A percentile compares a stretch with the other conserved stretches of the same genome.
Conservation (phyloP, 371 early-diverging fungal genomes). For the Batrachochytrium dendrobatidis region DNA sequence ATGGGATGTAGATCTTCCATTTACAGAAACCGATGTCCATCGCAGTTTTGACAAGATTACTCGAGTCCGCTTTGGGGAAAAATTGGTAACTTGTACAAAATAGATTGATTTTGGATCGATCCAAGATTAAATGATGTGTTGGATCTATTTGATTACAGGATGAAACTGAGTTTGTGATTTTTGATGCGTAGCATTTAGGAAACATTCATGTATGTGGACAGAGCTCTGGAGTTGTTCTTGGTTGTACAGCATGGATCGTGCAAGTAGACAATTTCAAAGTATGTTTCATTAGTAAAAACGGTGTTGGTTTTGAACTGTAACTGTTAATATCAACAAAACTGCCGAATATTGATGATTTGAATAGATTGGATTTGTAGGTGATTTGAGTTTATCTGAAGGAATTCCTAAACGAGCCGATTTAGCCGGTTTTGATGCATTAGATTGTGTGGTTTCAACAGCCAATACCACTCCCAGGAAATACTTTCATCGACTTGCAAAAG, state of each 20-base stretch:
- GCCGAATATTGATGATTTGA: too few species aligned
- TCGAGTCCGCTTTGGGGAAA: neutral
- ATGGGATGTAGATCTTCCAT: neutral
- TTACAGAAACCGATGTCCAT: neutral
- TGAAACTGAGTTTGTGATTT: too few species aligned
- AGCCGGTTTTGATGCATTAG: neutral
- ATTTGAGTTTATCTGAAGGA: neutral
- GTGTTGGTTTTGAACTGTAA: neutral
- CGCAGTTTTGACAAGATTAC: slow-evolving; percentile 2
- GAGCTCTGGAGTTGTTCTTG: neutral
- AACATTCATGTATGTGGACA: neutral
- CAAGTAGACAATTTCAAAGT: neutral
- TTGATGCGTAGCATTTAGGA: neutral
- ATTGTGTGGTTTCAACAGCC: neutral
- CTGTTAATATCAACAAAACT: too few species aligned
- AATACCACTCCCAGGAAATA: neutral
- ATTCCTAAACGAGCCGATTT: neutral
- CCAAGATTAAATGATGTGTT: neutral
- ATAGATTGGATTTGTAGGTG: neutral
- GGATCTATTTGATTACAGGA: neutral
- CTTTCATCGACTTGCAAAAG: neutral
- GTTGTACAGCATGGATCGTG: neutral
- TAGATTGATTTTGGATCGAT: too few species aligned
- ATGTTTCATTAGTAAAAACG: neutral
- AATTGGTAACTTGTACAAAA: too few species aligned